These are phyloP conservation scores for Periconia sp. DNA, from an alignment of 2,329 filamentous ascomycete species.

Conservation along the genomic window DNA sequence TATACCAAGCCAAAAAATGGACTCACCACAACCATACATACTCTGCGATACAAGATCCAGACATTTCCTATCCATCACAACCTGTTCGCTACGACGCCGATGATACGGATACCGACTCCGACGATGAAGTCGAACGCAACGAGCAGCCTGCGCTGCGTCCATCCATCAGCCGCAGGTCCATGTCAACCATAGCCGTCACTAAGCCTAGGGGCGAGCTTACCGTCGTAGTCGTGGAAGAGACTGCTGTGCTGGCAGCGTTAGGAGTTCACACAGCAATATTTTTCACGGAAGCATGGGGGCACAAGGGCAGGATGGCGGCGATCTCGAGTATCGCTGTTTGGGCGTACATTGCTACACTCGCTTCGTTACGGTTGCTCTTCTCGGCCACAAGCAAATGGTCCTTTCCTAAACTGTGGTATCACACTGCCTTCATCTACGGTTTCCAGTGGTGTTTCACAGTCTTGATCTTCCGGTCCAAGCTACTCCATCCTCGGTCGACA, in stretches of 20 bases:
- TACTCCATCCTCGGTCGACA: constrained; percentile 75
- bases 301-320: constrained; percentile 64
- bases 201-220: constrained; percentile 75
- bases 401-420: constrained; percentile 84
- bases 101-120: constrained; percentile 52
- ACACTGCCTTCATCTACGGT: constrained; percentile 84
- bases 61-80: constrained; percentile 45
- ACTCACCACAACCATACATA: constrained; percentile 65
- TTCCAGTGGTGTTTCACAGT: constrained; percentile 80
- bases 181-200: constrained; percentile 71
- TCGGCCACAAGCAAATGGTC: constrained; percentile 66
- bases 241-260: constrained; percentile 75
- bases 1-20: constrained; percentile 59
- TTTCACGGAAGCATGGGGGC: constrained; percentile 64
- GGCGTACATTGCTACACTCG: constrained; percentile 79
- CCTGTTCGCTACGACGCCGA: constrained; percentile 42
- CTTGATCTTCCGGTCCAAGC: constrained; percentile 80
- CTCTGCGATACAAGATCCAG: constrained; percentile 57
- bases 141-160: constrained; percentile 61
- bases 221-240: constrained; percentile 74
- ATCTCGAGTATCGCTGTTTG: constrained; percentile 75
- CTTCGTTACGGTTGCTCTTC: constrained; percentile 72
- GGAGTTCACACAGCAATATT: constrained; percentile 71
- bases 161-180: constrained; percentile 57
- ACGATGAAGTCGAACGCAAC: constrained; percentile 67